A percentile compares a stretch with the other conserved stretches of the same genome.
Conservation (phyloP, 352 stramenopile genomes). For the Pythium plurisporium region DNA sequence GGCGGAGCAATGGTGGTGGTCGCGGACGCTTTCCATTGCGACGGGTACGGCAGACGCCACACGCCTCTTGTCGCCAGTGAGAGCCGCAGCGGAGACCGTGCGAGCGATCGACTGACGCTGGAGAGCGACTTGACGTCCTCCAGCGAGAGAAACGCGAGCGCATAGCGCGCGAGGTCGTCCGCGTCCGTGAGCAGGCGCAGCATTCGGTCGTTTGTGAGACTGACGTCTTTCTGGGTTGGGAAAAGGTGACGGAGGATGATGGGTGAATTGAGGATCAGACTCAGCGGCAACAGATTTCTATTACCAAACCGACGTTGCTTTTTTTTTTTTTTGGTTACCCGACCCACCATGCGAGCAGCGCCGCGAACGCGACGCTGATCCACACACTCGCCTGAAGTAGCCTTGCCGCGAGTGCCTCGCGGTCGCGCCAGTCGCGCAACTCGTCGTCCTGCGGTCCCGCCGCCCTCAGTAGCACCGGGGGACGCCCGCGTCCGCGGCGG, state of each 20-base stretch:
- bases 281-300: no score
- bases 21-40: background rate
- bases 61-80: background rate
- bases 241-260: background rate
- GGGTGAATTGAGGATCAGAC: background rate
- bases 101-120: background rate
- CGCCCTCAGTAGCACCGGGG: constrained; percentile 8
- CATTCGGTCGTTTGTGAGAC: background rate
- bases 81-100: background rate
- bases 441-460: constrained; percentile 8
- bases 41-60: constrained; percentile 10
- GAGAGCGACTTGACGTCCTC: constrained; percentile 10
- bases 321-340: no score
- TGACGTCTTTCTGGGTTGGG: background rate
- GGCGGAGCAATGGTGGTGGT: background rate
- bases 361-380: constrained; percentile 5
- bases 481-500: background rate
- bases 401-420: background rate
- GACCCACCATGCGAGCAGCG: constrained; percentile 7
- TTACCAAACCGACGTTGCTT: no score
- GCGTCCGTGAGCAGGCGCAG: constrained; percentile 2
- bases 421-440: background rate
- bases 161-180: background rate
- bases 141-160: constrained; percentile 10
- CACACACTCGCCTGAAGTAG: background rate